Base-by-base conservation (phyloP, 805 yeast genomes). In the Saccharomycopsis sp. region DNA sequence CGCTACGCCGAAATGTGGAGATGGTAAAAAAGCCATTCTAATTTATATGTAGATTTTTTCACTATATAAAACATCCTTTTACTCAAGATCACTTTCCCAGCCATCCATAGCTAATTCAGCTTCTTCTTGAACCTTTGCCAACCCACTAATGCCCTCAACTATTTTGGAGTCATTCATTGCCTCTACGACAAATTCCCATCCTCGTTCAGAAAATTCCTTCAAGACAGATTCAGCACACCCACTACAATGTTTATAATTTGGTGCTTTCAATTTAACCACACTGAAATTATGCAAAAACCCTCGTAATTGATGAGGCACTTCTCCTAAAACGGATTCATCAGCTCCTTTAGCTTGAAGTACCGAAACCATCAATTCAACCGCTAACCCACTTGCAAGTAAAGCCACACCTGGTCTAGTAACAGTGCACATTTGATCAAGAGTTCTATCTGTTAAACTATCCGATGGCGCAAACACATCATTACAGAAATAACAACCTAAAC, bases 391-490 rank as follows among this genome's bases (percentile, higher is more conserved):
- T 0, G 97, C 97, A 63, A 87, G 65, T 55, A 84, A 65, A 0
- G 99, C 96, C 1, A 84, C 89, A 0, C 99, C 98, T 0, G 99
- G 97, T 33, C 98, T 70, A 0, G 98, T 93, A 1, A 93, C 98
- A 0, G 99, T 93, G 58, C 99, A 93, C 97, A 93, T 93, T 62
- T 93, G 97, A 63, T 93, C 99, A 45, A 93, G 66, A 0, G 97
- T 85, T 41, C 95, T 70, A 56, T 88, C 95, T 0, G 85, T 71
- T n/a, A 86, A 64, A 47, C 95, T 82, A 59, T 93, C 95, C 2
- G 78, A 68, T 0, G 99, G 98, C 0, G 97, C 97, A 42, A 87
- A 87, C 6, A 93, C 89, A 59, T 93, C 98, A 59, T 87, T 86
- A 62, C 99, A 93, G 61, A 83, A 93, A 63, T 93, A 93, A 61